Base-by-base conservation (phyloP, 352 stramenopile genomes). In the Phytophthora capsici region DNA sequence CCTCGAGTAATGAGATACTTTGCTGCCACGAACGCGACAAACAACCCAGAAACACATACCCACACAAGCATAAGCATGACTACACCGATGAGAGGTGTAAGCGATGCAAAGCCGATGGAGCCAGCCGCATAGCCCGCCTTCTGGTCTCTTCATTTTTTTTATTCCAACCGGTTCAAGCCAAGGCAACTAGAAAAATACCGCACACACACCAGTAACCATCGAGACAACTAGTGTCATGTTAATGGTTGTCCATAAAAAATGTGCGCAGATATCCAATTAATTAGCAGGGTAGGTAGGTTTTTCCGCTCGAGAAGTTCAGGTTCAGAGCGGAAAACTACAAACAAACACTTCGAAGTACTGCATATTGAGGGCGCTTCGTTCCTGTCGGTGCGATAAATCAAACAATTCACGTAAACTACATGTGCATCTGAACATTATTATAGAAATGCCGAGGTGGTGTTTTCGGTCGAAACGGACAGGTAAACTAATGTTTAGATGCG, bases 401-500 rank as follows among this genome's bases (percentile, higher is more conserved):
- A n/a, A n/a, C n/a, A n/a, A n/a, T n/a, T n/a, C n/a, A n/a, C n/a
- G n/a, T n/a, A n/a, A n/a, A n/a, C n/a, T n/a, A n/a, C n/a, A n/a
- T n/a, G n/a, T n/a, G n/a, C n/a, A n/a, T n/a, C n/a, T n/a, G n/a
- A n/a, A n/a, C n/a, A n/a, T n/a, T n/a, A n/a, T n/a, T n/a, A n/a
- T n/a, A n/a, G n/a, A n/a, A n/a, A n/a, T n/a, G n/a, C n/a, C n/a
- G n/a, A n/a, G n/a, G n/a, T n/a, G n/a, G n/a, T n/a, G n/a, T n/a
- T n/a, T n/a, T n/a, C 7, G 5, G 1, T 12, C 10, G 28, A 34
- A 14, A 34, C 8, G 8, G 9, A 14, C 16, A 32, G 46, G 26
- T 53, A 66, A 66, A 60, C 50, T 20, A 61, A 30, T 67, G 59
- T 67, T 67, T 62, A 62, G 59, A 67, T 49, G 50, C 40, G 26